Evolutionary conservation across 768 basidiomycete species (phyloP), one percentile per base, ranked within the genome.

Genomic region (Mycena rosella): DNA sequence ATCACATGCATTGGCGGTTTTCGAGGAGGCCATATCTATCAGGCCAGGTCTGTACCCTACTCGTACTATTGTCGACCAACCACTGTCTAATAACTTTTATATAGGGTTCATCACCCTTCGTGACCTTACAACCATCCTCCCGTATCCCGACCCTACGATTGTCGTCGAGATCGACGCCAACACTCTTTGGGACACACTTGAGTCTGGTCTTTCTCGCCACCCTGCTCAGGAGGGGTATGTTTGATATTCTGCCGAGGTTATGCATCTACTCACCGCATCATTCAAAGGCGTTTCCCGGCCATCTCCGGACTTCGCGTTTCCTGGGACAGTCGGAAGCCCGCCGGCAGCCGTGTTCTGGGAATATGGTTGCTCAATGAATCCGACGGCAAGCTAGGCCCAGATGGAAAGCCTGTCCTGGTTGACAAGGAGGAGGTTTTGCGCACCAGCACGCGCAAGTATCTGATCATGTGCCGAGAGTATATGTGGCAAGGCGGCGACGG

Each of bases 121-220:
- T 0, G 88, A 91, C 71, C 86, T 91, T 65, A 71, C 89, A n/a
- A 89, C 90, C 67, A 88, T 90, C n/a, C 74, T 91, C 53, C 89
- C 90, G 1, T 91, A 88, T 62, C 85, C 87, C 48, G 90, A 91
- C 58, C 85, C 89, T 1, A 79, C 85, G 6, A 83, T 91, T 5
- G 88, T 89, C n/a, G 71, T 90, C n/a, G 85, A 89, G 70, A 70
- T 91, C 32, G 82, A 87, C 61, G 89, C 89, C 0, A 79, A 84
- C 73, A 78, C 85, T 0, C 81, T 91, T 47, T 89, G 88, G 87
- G 83, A 82, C 36, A 83, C 85, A 0, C 67, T 91, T 34, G 89
- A 91, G 65, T 76, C 77, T 18, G 82, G 82, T 10, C 75, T 91
- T 24, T 80, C 79, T 57, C 88, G 82, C 61, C 89, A 86, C 80